Evolutionary conservation across 1,284 basidiomycete species (phyloP).

Genomic region (Ganoderma sinense): DNA sequence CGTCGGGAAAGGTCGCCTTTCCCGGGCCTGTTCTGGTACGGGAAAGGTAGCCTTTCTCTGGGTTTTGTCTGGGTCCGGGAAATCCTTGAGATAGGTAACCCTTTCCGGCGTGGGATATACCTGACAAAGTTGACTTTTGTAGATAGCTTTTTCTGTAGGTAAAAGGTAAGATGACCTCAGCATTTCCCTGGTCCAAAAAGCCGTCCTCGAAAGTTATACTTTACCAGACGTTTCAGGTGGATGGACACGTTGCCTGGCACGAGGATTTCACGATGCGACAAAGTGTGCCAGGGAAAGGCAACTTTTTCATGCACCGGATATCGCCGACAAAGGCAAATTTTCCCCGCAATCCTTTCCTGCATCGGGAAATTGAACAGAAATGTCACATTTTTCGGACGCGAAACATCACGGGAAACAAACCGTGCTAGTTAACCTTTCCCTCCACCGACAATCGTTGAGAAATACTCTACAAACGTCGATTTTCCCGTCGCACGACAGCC

Average conservation of each 20-base stretch:
- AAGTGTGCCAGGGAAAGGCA: background rate
- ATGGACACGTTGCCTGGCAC: no score
- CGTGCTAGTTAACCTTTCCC: background rate
- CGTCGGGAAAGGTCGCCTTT: background rate
- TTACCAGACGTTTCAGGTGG: no score
- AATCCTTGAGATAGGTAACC: background rate
- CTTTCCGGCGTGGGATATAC: background rate
- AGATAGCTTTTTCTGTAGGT: background rate
- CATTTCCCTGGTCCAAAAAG: background rate
- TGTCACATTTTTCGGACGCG: background rate
- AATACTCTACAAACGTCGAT: background rate
- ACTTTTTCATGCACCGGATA: background rate
- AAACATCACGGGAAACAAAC: background rate
- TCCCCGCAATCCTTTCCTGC: background rate
- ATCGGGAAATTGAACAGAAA: background rate
- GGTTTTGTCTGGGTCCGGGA: background rate
- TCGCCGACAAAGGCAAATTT: background rate
- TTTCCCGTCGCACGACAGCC: background rate
- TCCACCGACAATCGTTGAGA: background rate
- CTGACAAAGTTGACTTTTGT: background rate
- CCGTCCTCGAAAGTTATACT: background rate
- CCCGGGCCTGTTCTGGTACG: background rate
- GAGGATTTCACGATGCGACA: background rate
- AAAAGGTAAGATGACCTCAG: background rate
- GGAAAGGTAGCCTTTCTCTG: background rate